Base-by-base conservation (phyloP, 176 grass and related monocot species). In the Oryza coarctata region DNA sequence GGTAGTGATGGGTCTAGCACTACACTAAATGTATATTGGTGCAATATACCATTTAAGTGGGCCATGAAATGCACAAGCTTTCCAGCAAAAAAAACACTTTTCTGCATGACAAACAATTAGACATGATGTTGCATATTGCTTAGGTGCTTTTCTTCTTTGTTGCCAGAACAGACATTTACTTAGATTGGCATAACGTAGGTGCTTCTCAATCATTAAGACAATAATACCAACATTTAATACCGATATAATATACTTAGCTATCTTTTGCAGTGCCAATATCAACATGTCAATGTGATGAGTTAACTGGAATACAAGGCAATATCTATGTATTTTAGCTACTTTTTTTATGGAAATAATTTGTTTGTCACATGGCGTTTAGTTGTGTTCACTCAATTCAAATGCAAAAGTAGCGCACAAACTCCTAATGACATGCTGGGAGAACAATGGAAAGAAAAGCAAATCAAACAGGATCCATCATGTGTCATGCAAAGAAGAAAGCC, bases 401-500 rank as follows among this genome's bases (percentile, higher is more conserved):
- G 55, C 22, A 60, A 25, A 60, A 60, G 2, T 60, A 60, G 50
- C 7, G 6, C 52, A 57, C 9, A 2, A 57, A 57, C 52, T 57
- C 7, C 22, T n/a, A 9, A 20, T 34, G 22, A 67, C 41, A 75
- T 57, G 31, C 2, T 32, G 55, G 14, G 34, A 26, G 10, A 43
- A 20, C 28, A 8, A 55, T 55, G 15, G 43, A 79, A 85, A 71
- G 75, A 6, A 86, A 83, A 57, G 60, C 10, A 68, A 83, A 23
- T 62, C 26, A 71, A 27, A 40, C 33, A 84, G 55, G 14, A 70
- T 87, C 66, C 6, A 67, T 26, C 35, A 72, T 78, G 57, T 77
- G 33, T 14, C 40, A 81, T 71, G 35, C 33, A 55, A 85, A 85
- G 55, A 65, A 77, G 52, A 83, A 65, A 72, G 55, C 28, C 72